phyloP scores from a whole-genome alignment of 257 asterid species.

The Ehretia macrophylla region DNA sequence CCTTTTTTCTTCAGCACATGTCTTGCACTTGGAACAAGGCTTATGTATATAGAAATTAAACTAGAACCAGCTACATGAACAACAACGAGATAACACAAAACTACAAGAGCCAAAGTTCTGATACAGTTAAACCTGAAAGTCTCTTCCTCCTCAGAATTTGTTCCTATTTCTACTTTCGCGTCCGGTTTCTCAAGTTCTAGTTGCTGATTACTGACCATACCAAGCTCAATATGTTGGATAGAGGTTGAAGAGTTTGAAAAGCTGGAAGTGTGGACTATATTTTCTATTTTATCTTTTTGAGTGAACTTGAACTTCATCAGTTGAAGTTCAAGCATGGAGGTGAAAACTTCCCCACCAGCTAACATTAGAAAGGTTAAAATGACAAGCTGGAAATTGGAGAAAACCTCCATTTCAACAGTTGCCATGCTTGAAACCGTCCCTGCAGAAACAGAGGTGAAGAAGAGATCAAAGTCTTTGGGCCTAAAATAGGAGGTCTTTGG shows the following conservation, averaged over 20 bases:
- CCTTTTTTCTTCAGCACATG: slow-evolving; percentile 29
- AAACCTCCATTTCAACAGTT: slow-evolving; percentile 48
- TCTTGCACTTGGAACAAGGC: slow-evolving; percentile 21
- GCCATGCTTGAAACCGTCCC: slow-evolving; percentile 46
- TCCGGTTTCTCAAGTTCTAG: neutral
- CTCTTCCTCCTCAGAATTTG: neutral
- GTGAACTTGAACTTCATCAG: slow-evolving; percentile 15
- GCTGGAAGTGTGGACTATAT: neutral
- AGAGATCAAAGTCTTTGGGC: slow-evolving; percentile 28
- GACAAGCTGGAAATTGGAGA: slow-evolving; percentile 40
- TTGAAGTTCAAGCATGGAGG: slow-evolving; percentile 34
- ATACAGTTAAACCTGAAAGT: slow-evolving; percentile 9
- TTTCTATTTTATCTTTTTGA: neutral
- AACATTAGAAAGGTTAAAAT: slow-evolving; percentile 38
- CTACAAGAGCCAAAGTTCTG: slow-evolving; percentile 17
- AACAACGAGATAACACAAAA: slow-evolving; percentile 25
- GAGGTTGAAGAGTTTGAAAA: neutral
- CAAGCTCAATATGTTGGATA: neutral
- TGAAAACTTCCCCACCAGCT: slow-evolving; percentile 44
- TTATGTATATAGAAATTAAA: slow-evolving; percentile 23
- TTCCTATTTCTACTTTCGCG: neutral
- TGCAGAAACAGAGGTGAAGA: slow-evolving; percentile 45
- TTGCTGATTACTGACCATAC: neutral
- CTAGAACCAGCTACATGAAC: slow-evolving; percentile 28
- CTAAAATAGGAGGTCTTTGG: slow-evolving; percentile 8